These are phyloP conservation scores for Termitomyces sp. DNA, from an alignment of 768 basidiomycete species.

Conservation along the genomic window DNA sequence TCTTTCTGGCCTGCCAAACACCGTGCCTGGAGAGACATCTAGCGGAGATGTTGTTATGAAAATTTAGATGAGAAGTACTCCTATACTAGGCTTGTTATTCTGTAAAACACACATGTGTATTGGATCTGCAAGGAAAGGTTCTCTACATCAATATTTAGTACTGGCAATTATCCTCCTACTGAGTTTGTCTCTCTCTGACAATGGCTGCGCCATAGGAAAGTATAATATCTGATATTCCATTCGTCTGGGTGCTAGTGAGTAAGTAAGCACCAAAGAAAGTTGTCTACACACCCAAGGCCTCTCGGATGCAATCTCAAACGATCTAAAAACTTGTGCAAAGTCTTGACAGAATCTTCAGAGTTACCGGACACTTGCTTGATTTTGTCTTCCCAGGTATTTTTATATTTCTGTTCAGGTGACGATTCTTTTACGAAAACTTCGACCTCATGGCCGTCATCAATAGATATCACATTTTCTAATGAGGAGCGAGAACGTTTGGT, in stretches of 20 bases:
- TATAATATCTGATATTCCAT: constrained; percentile 78
- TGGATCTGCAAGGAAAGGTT: background rate
- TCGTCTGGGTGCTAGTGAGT: constrained; percentile 28
- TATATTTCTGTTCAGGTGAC: background rate
- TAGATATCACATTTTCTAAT: constrained; percentile 9
- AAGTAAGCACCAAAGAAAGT: background rate
- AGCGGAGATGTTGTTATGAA: constrained; percentile 44
- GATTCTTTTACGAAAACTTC: background rate
- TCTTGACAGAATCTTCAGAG: constrained; percentile 7
- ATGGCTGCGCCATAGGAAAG: constrained; percentile 66
- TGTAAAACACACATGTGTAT: background rate
- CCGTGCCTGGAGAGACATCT: constrained; percentile 16
- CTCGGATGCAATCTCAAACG: constrained; percentile 13
- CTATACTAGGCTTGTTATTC: background rate
- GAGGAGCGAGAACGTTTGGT: constrained; percentile 21
- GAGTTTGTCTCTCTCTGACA: constrained; percentile 47
- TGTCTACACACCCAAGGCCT: constrained; percentile 13
- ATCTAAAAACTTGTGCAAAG: constrained; percentile 3
- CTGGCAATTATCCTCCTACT: constrained; percentile 51
- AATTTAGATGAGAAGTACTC: constrained; percentile 15
- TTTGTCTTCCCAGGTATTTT: background rate
- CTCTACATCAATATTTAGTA: constrained; percentile 23
- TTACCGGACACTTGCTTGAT: background rate
- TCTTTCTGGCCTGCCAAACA: constrained; percentile 24
- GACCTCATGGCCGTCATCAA: constrained; percentile 25